Base-by-base conservation (phyloP, 2,329 filamentous ascomycete species). In the Emmonsia crescens region DNA sequence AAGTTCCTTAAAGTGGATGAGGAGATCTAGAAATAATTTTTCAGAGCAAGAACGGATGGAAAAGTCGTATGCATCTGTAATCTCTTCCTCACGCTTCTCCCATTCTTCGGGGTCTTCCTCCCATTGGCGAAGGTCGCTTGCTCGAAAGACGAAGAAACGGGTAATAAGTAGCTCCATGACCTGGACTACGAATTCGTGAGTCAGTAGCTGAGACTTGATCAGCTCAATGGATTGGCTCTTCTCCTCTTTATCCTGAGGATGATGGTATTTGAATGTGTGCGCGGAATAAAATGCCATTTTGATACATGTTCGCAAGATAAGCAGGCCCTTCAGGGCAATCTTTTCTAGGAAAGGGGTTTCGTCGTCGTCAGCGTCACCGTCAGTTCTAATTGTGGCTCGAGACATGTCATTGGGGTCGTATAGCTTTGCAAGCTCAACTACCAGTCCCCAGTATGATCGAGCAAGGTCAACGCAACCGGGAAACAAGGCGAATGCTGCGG, bases 51-150 rank as follows among this genome's bases (percentile, higher is more conserved):
- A 90, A 38, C 93, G 86, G 60, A 97, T 87, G 62, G 93, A 89
- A 78, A 92, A 96, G 70, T 97, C 91, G 82, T 89, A 97, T 1
- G 89, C 89, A 67, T 91, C 89, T 42, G 89, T 86, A 63, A 89
- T 85, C 63, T 87, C 89, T 69, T 95, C 91, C 77, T 96, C 91
- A 68, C 88, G 86, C 66, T 89, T 87, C 73, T 96, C 93, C 92
- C 94, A 99, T 60, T 95, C 91, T 73, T 99, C 91, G 0, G 93
- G 91, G 62, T 96, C 91, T 70, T 95, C 88, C 71, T 95, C 88
- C 94, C 94, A 99, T 62, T 91, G 88, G 64, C 91, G 86, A 0
- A 97, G 82, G 73, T 99, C 94, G 59, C 85, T 85, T 63, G 88
- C 84, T 40, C 91, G 85, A 73, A 97, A 94, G 44, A 94, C 83